A percentile compares a stretch with the other conserved stretches of the same genome.
Evolutionary conservation across 352 stramenopile species (phyloP).

Genomic region (Phytopythium chamaehyphon): DNA sequence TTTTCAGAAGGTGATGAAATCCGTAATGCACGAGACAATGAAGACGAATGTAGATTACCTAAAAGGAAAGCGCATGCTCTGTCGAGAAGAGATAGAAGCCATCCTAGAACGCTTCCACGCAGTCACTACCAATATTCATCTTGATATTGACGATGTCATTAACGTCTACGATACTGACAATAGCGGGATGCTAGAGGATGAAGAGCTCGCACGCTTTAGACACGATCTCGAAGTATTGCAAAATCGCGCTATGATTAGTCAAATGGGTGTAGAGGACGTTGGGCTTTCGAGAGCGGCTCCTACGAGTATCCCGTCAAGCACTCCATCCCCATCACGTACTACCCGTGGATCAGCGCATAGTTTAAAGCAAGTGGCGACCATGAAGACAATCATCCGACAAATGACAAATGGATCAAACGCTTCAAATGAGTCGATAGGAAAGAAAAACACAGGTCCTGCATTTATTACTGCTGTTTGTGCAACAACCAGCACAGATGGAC

Average conservation of each 20-base stretch:
- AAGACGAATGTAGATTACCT: conserved; percentile 76
- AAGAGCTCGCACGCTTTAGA: conserved; percentile 65
- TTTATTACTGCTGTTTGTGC: not conserved
- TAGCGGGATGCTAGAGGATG: conserved; percentile 71
- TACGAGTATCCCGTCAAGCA: not conserved
- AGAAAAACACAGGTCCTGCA: not conserved
- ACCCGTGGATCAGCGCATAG: not conserved
- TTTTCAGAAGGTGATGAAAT: conserved; percentile 86
- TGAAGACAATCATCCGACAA: not conserved
- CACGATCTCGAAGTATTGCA: conserved; percentile 70
- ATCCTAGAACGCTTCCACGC: conserved; percentile 71
- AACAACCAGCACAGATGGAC: not conserved
- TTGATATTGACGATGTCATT: conserved; percentile 77
- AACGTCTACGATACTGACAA: conserved; percentile 78
- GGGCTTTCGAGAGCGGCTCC: conserved; percentile 5
- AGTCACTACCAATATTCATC: conserved; percentile 65
- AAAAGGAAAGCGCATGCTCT: conserved; percentile 67
- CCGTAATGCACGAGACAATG: conserved; percentile 70
- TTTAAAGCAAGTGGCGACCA: conserved; percentile 3
- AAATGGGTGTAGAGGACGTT: conserved; percentile 22
- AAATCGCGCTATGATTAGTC: conserved; percentile 50
- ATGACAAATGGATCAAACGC: not conserved
- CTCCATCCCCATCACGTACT: not conserved
- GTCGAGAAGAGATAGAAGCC: conserved; percentile 66
- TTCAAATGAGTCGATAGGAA: too few species aligned